These are phyloP conservation scores for Stylosanthes scabra DNA, from an alignment of 331 rosid genomes.

Conservation along the genomic window DNA sequence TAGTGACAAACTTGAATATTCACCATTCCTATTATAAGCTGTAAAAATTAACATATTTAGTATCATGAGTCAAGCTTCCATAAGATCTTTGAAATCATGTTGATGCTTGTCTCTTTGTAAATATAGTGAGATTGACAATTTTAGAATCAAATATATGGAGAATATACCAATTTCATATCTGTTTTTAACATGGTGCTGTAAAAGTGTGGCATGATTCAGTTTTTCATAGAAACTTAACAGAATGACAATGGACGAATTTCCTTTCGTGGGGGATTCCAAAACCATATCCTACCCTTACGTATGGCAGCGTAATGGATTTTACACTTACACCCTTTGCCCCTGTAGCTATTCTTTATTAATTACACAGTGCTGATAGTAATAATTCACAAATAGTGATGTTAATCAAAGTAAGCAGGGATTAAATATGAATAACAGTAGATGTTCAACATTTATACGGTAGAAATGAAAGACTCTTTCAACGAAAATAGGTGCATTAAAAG, in stretches of 20 bases:
- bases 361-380: no score
- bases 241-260: neutral
- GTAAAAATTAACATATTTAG: constrained; percentile 21
- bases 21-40: constrained; percentile 23
- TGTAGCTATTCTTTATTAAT: no score
- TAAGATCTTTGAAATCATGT: constrained; percentile 10
- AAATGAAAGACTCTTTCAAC: neutral
- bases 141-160: constrained; percentile 17
- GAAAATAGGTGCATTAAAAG: neutral
- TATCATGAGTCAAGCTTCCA: constrained; percentile 38
- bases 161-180: constrained; percentile 16
- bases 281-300: neutral
- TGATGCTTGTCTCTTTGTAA: constrained; percentile 33
- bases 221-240: no score
- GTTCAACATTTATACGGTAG: constrained; percentile 17
- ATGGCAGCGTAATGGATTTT: no score
- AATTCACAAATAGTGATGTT: no score
- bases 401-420: neutral
- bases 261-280: neutral
- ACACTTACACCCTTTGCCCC: no score
- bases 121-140: constrained; percentile 1
- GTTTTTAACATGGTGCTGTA: no score
- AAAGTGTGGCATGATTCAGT: no score
- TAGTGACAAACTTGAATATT: constrained; percentile 37
- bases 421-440: neutral